Evolutionary conservation across 2,329 filamentous ascomycete species (phyloP).

Genomic region (Periglandula ipomoeae): DNA sequence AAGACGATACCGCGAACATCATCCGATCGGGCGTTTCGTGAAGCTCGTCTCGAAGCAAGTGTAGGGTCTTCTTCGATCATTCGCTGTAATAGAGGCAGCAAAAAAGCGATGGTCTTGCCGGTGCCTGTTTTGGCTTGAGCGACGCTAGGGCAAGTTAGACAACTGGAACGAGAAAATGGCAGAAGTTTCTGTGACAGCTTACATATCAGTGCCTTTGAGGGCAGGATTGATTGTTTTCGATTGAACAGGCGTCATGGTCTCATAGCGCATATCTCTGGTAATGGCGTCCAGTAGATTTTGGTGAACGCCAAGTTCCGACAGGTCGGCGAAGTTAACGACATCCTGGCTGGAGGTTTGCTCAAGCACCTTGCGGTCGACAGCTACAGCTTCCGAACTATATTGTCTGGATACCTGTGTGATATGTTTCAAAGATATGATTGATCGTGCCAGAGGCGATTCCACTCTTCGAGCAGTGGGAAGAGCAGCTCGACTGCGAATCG

Average conservation of each 20-base stretch:
- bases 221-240: slow-evolving; percentile 71
- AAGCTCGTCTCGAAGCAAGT: slow-evolving; percentile 39
- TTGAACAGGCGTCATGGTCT: slow-evolving; percentile 90
- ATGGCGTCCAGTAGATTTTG: slow-evolving; percentile 58
- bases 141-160: slow-evolving; percentile 42
- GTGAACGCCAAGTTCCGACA: slow-evolving; percentile 46
- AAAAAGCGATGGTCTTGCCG: slow-evolving; percentile 90
- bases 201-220: slow-evolving; percentile 75
- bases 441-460: slow-evolving; percentile 13
- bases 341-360: slow-evolving; percentile 13
- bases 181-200: slow-evolving; percentile 29
- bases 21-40: slow-evolving; percentile 30
- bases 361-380: slow-evolving; percentile 12
- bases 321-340: slow-evolving; percentile 34
- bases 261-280: slow-evolving; percentile 62
- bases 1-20: slow-evolving; percentile 64
- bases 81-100: slow-evolving; percentile 75
- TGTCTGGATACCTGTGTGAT: slow-evolving; percentile 19
- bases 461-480: slow-evolving; percentile 16
- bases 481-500: slow-evolving; percentile 20
- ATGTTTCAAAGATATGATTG: slow-evolving; percentile 12
- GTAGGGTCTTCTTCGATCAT: slow-evolving; percentile 57
- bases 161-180: not conserved
- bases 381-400: slow-evolving; percentile 32
- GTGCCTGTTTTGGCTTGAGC: slow-evolving; percentile 96